A percentile compares a stretch with the other conserved stretches of the same genome.
Evolutionary conservation across 345 rosid genomes (phyloP).

Genomic region (Pugionium dolabratum): DNA sequence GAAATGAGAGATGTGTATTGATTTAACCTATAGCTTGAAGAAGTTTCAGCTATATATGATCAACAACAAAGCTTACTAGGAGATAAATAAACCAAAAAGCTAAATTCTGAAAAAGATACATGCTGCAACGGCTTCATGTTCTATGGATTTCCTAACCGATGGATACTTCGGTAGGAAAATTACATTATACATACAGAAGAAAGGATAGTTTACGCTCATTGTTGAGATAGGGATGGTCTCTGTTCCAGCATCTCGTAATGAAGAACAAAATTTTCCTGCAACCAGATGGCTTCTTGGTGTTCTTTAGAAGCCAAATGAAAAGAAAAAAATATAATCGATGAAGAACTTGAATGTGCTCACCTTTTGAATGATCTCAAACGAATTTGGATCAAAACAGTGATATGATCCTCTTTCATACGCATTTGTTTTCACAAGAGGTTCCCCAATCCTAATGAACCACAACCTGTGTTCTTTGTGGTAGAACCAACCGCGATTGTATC

Average conservation of each 20-base stretch:
- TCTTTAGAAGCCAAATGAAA: slow-evolving; percentile 24
- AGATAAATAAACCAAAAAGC: slow-evolving; percentile 8
- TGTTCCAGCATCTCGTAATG: slow-evolving; percentile 85
- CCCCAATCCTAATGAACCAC: slow-evolving; percentile 77
- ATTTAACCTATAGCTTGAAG: slow-evolving; percentile 30
- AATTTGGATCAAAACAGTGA: slow-evolving; percentile 77
- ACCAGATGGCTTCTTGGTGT: slow-evolving; percentile 4
- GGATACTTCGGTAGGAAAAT: slow-evolving; percentile 28
- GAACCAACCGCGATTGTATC: slow-evolving; percentile 83
- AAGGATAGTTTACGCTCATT: slow-evolving; percentile 34
- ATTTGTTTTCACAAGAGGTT: slow-evolving; percentile 81
- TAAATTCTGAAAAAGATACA: slow-evolving; percentile 23
- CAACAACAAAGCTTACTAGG: slow-evolving; percentile 24
- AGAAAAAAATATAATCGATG: slow-evolving; percentile 9
- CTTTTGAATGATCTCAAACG: slow-evolving; percentile 69
- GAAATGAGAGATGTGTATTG: slow-evolving; percentile 25
- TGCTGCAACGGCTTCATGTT: slow-evolving; percentile 28
- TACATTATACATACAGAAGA: slow-evolving; percentile 27
- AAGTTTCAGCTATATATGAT: slow-evolving; percentile 34
- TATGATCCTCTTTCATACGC: slow-evolving; percentile 83
- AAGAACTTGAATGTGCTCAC: slow-evolving; percentile 44
- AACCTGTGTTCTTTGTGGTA: slow-evolving; percentile 79
- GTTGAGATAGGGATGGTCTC: slow-evolving; percentile 54
- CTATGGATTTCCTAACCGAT: slow-evolving; percentile 31
- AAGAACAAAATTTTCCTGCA: slow-evolving; percentile 86